Base-by-base conservation (phyloP, 1,284 basidiomycete species). In the Papiliotrema terrestris region DNA sequence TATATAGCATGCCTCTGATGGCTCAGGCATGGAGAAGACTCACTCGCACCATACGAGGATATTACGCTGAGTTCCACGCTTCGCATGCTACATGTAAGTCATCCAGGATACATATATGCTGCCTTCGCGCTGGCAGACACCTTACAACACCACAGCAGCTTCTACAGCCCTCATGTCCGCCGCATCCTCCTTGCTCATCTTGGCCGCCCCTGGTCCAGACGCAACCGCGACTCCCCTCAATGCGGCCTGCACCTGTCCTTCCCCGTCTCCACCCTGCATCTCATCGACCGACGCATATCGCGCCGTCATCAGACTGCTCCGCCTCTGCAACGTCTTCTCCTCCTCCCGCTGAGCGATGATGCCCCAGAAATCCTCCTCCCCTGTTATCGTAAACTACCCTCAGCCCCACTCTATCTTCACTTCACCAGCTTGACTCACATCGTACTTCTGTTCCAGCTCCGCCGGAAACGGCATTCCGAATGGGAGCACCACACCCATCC, bases 301-400 rank as follows among this genome's bases (percentile, higher is more conserved):
- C 29, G 6, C 29, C 29, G 29, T n/a, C 32, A 52, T 11, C 29
- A 61, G 46, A 43, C 60, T 60, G 13, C 19, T 44, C 23, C 57
- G 36, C 20, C 57, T 23, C 13, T 51, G 20, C n/a, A 29, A 39
- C 25, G 49, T 54, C 17, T 54, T 57, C 20, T 44, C 22, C n/a
- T 54, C 56, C 44, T 67, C 59, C 13, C 62, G 50, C 8, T 54
- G 50, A 5, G 61, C 60, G n/a, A 65, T 64, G 53, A 66, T 59
- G 2, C 57, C 57, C 63, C 66, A 67, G 44, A 67, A 64, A 41
- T 67, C 65, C 38, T 63, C 61, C 45, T 63, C 58, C 25, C 65
- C 57, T 3, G 46, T 62, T 2, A 65, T 42, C 4, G 60, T 60
- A 50, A 65, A 67, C 62, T 67, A 22, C 15, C 15, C 20, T 19